Percentiles rank a stretch among this genome's conserved stretches.
Evolutionary conservation across 805 yeast genomes (phyloP).

Genomic region (Wickerhamiella lipophila): DNA sequence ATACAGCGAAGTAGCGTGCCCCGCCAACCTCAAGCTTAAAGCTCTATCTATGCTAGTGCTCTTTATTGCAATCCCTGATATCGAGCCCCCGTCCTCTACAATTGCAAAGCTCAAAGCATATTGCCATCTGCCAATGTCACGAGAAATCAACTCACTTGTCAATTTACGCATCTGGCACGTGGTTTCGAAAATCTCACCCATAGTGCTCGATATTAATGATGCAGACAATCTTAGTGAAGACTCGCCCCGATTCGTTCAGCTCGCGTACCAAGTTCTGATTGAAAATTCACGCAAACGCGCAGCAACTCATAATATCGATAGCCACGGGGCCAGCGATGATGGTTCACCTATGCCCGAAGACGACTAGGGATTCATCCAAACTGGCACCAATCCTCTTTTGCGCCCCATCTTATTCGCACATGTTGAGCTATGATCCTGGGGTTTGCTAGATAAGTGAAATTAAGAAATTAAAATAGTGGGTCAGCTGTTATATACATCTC

Average conservation of each 20-base stretch:
- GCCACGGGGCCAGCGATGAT: not conserved
- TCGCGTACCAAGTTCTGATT: not conserved
- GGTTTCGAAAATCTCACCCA: not conserved
- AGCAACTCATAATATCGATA: not conserved
- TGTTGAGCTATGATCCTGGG: too few species aligned
- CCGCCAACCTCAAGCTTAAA: not conserved
- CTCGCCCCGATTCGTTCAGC: not conserved
- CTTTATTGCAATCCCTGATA: not conserved
- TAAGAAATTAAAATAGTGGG: too few species aligned
- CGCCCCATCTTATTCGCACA: too few species aligned
- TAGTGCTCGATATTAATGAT: not conserved
- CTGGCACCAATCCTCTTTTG: too few species aligned
- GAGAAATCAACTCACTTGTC: not conserved
- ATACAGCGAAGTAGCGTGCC: not conserved
- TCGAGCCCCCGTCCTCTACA: not conserved
- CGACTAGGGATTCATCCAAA: too few species aligned
- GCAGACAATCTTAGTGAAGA: not conserved
- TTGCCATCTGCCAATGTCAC: not conserved
- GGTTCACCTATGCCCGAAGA: not conserved
- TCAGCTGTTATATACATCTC: too few species aligned
- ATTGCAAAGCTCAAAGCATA: not conserved
- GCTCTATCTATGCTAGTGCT: not conserved
- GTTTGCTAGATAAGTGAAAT: too few species aligned
- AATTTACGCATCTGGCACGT: constrained; percentile 5
- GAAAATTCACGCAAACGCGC: not conserved